These are phyloP conservation scores for Cetradonia linearis DNA, from an alignment of 495 filamentous ascomycete genomes.

Conservation along the genomic window DNA sequence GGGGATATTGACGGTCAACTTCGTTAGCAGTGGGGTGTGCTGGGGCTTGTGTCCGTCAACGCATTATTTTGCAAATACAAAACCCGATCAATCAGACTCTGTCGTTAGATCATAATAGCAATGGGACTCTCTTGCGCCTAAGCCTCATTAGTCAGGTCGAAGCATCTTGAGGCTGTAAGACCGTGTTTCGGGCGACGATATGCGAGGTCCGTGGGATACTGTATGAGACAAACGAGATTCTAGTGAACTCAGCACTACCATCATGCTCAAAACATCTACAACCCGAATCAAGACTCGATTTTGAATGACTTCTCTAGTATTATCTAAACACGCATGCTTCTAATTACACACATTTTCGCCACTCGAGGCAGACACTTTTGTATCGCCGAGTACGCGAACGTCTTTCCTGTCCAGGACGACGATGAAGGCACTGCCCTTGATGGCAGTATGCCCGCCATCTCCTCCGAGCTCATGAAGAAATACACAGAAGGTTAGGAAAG, in stretches of 20 bases:
- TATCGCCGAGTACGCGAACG: constrained; percentile 7
- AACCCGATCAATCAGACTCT: not conserved
- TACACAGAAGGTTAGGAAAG: constrained; percentile 8
- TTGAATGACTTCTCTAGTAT: not conserved
- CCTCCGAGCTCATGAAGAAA: not conserved
- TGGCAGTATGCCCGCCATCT: not conserved
- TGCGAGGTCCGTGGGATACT: not conserved
- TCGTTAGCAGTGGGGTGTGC: not conserved
- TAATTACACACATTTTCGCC: constrained; percentile 2
- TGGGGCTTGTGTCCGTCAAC: constrained; percentile 10
- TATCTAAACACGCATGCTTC: constrained; percentile 9
- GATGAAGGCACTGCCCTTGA: not conserved
- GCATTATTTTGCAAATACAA: not conserved
- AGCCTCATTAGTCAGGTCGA: not conserved
- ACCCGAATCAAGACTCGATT: too few relatives aligned
- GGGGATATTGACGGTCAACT: constrained; percentile 20
- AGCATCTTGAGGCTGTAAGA: not conserved
- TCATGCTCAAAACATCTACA: too few relatives aligned
- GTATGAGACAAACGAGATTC: not conserved
- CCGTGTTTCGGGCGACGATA: not conserved
- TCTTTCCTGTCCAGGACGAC: constrained; percentile 1
- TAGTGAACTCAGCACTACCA: too few relatives aligned
- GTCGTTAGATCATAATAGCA: not conserved
- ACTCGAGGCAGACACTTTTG: constrained; percentile 10
- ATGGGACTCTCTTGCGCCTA: not conserved